Evolutionary conservation across 495 filamentous ascomycete genomes (phyloP).

Genomic region (Penicillium riverlandense): DNA sequence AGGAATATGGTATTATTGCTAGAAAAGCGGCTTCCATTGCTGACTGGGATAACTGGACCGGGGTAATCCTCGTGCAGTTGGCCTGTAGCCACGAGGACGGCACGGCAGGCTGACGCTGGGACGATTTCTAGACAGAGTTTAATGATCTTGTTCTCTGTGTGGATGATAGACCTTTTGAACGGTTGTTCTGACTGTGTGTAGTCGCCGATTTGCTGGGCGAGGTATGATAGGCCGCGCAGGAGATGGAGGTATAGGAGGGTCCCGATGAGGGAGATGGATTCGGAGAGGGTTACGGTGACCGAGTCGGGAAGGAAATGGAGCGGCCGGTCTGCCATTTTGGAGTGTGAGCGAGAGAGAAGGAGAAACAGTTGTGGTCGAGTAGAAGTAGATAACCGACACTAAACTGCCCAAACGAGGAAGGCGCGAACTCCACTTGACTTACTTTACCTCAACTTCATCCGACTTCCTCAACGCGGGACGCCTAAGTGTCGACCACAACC

Average conservation of each 20-base stretch:
- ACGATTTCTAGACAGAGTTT: conserved; percentile 7
- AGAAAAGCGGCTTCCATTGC: too few species aligned
- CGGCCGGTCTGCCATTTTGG: too few species aligned
- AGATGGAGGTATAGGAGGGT: conserved; percentile 12
- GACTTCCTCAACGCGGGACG: too few species aligned
- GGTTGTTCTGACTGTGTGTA: background rate
- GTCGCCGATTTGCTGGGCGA: conserved; percentile 8
- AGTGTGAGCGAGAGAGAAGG: too few species aligned
- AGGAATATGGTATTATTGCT: too few species aligned
- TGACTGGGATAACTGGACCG: too few species aligned
- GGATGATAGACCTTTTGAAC: background rate
- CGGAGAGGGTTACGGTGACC: conserved; percentile 11
- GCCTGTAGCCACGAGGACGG: background rate
- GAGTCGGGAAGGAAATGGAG: background rate
- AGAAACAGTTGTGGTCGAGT: too few species aligned
- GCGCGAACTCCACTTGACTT: too few species aligned
- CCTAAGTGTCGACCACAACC: too few species aligned
- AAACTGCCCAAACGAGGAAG: too few species aligned
- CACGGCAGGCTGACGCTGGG: conserved; percentile 9
- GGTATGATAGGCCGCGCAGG: conserved; percentile 11
- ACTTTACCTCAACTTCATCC: too few species aligned
- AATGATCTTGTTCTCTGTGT: conserved; percentile 5
- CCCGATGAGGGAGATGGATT: conserved; percentile 7
- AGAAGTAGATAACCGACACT: too few species aligned
- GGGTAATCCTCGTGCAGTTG: background rate